Evolutionary conservation across 2,329 filamentous ascomycete genomes (phyloP).

Genomic region (Trichoderma citrinoviride): DNA sequence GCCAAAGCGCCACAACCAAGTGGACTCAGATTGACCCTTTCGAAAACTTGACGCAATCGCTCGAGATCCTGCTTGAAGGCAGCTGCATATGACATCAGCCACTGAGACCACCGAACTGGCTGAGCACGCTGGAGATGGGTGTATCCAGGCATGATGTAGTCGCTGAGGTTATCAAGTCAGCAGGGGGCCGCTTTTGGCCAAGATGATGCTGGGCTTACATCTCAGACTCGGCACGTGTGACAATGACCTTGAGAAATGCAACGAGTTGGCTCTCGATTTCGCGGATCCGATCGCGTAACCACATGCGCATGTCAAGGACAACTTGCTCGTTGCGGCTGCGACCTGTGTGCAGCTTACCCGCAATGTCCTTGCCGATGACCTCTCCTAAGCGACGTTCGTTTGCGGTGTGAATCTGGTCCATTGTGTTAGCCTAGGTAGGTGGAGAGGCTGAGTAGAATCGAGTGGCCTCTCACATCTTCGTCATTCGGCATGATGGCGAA

Average conservation of each 20-base stretch:
- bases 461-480: constrained; percentile 39
- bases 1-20: constrained; percentile 76
- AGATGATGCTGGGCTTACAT: constrained; percentile 38
- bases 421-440: background rate
- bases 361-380: constrained; percentile 80
- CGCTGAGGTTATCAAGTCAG: constrained; percentile 30
- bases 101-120: constrained; percentile 79
- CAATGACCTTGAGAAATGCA: constrained; percentile 66
- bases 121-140: constrained; percentile 81
- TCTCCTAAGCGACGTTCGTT: constrained; percentile 74
- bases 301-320: constrained; percentile 85
- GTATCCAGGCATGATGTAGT: constrained; percentile 81
- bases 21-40: constrained; percentile 68
- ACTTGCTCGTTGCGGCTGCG: constrained; percentile 89
- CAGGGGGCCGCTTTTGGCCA: background rate
- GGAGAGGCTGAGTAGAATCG: background rate
- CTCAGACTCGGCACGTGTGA: constrained; percentile 68
- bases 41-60: constrained; percentile 36
- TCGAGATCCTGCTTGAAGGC: background rate
- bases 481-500: constrained; percentile 55
- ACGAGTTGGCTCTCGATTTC: constrained; percentile 67
- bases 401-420: constrained; percentile 54
- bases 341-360: constrained; percentile 85
- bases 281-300: constrained; percentile 66
- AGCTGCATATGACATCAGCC: constrained; percentile 39